Evolutionary conservation across 2,329 filamentous ascomycete genomes (phyloP), one percentile per base, ranked within the genome.

Genomic region (Beauveria brongniartii): DNA sequence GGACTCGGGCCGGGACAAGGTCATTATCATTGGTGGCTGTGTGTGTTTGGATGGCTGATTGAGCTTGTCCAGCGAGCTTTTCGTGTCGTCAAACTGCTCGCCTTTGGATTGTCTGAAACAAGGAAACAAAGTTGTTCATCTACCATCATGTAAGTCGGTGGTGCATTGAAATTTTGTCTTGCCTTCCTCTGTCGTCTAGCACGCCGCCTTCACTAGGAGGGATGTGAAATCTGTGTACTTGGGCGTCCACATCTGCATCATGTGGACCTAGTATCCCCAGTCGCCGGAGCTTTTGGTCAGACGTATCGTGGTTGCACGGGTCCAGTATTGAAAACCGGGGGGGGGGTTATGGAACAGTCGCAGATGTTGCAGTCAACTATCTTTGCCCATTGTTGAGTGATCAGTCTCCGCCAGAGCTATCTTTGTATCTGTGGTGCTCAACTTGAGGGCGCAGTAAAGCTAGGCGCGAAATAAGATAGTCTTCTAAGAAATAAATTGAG

Each of bases 181-280:
- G 78, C 79, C 77, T 72, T 63, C 78, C 78, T 18, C 71, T 74
- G 43, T 75, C 73, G 59, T 80, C 78, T 0, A 77, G 63, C 7
- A 72, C 70, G 18, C 78, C 78, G 30, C 77, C 78, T 67, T 80
- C 77, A 62, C 74, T 72, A 2, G 73, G 73, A 18, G 77, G 76
- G 30, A 80, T 79, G 9, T 51, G 55, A 58, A 57, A 57, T 56
- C 4, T 10, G 28, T 48, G 30, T 12, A 24, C 3, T 40, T 28
- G 43, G 4, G 7, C 22, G 20, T 48, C 28, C 30, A 24, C 54
- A 48, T 43, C 24, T 43, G 14, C 43, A 40, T 30, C 16, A 43
- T 51, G 55, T 58, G 55, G 55, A 58, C 20, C 34, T 10, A n/a
- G n/a, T 5, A 30, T 26, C 20, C 9, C 44, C 44, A 37, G 28